A percentile compares a stretch with the other conserved stretches of the same genome.
Conservation (phyloP, 768 basidiomycete genomes). For the Tulasnella sp. region DNA sequence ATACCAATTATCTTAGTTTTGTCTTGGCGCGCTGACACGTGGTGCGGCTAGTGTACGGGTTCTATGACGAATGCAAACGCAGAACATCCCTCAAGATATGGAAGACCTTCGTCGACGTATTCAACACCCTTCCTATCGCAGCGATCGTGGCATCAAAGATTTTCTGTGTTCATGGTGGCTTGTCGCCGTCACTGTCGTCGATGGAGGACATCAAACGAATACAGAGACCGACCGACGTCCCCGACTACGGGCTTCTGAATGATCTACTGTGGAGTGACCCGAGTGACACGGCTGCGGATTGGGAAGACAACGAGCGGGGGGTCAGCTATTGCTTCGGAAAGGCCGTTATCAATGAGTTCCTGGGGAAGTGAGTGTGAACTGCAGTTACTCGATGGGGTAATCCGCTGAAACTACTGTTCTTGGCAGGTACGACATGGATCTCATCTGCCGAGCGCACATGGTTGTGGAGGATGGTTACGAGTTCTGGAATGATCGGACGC, state of each 20-base stretch:
- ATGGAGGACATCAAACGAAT: conserved; percentile 99
- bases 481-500: conserved; percentile 98
- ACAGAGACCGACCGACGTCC: conserved; percentile 96
- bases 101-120: conserved; percentile 99
- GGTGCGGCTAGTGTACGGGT: conserved; percentile 76
- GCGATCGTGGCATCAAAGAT: conserved; percentile 99
- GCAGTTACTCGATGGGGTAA: background rate
- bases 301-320: conserved; percentile 99
- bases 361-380: conserved; percentile 44
- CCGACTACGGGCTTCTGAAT: conserved; percentile 95
- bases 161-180: conserved; percentile 96
- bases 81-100: conserved; percentile 99
- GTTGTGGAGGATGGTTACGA: conserved; percentile 99
- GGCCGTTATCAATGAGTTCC: conserved; percentile 92
- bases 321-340: conserved; percentile 99
- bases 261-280: conserved; percentile 98
- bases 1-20: conserved; percentile 1
- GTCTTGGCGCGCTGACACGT: conserved; percentile 15
- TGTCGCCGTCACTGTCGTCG: conserved; percentile 85
- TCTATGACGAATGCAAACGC: conserved; percentile 99
- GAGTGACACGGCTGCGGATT: conserved; percentile 93
- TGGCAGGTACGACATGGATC: conserved; percentile 89
- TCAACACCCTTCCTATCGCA: conserved; percentile 98
- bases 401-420: background rate
- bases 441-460: conserved; percentile 99